phyloP scores from a whole-genome alignment of 306 rosid genomes.

The Senna tora region DNA sequence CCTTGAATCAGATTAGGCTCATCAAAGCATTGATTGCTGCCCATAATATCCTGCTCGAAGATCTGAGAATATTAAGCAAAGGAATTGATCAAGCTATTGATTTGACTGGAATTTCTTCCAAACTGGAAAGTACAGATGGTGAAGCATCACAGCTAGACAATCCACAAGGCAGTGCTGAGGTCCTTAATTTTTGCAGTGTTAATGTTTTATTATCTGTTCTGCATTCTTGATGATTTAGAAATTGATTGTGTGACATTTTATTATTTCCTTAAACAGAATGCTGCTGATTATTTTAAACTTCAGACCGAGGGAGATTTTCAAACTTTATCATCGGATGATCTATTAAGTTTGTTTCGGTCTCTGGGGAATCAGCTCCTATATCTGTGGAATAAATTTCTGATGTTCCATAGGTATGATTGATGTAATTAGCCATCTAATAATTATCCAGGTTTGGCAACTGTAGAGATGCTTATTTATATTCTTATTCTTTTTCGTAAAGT shows the following conservation, averaged over 20 bases:
- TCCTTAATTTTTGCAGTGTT: conserved; percentile 45
- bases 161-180: conserved; percentile 58
- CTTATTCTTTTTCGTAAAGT: neutral
- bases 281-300: conserved; percentile 43
- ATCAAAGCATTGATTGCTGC: conserved; percentile 74
- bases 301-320: conserved; percentile 46
- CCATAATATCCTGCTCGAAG: conserved; percentile 78
- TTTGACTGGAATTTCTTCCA: conserved; percentile 65
- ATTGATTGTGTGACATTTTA: conserved; percentile 14
- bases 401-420: conserved; percentile 77
- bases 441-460: conserved; percentile 8
- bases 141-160: conserved; percentile 52
- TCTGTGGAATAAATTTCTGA: conserved; percentile 86
- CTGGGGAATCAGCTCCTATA: conserved; percentile 70
- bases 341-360: conserved; percentile 51
- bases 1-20: conserved; percentile 57
- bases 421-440: conserved; percentile 30
- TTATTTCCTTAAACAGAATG: conserved; percentile 48
- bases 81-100: conserved; percentile 71
- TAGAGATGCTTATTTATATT: conserved; percentile 12
- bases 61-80: conserved; percentile 71
- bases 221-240: conserved; percentile 30
- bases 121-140: conserved; percentile 46
- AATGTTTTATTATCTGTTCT: conserved; percentile 32
- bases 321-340: conserved; percentile 55